Evolutionary conservation across 306 rosid species (phyloP).

Genomic region (Elaeagnus macrophylla): DNA sequence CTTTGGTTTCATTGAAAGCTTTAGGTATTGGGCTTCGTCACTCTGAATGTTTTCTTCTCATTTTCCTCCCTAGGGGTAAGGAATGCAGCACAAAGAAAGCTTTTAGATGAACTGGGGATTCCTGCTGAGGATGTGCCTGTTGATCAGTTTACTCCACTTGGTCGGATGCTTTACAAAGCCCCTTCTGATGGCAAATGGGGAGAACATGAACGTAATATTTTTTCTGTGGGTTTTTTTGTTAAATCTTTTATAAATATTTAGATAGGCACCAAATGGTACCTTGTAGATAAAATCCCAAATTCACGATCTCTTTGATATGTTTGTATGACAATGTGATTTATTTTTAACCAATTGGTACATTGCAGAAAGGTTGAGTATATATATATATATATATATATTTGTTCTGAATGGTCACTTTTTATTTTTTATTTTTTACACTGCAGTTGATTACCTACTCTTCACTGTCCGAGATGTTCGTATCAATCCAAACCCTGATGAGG

Average conservation of each 20-base stretch:
- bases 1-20: slow-evolving; percentile 6
- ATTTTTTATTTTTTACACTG: slow-evolving; percentile 7
- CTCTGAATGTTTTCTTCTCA: neutral
- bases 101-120: slow-evolving; percentile 90
- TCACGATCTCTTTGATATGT: neutral
- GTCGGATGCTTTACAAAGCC: slow-evolving; percentile 91
- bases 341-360: no score
- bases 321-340: no score
- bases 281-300: no score
- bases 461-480: slow-evolving; percentile 68
- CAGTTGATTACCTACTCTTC: slow-evolving; percentile 95
- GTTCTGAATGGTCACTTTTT: neutral
- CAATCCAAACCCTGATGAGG: slow-evolving; percentile 91
- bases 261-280: no score
- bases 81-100: slow-evolving; percentile 98
- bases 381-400: no score
- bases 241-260: neutral
- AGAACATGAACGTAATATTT: slow-evolving; percentile 83
- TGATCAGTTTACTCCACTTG: slow-evolving; percentile 79
- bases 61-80: slow-evolving; percentile 54
- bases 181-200: slow-evolving; percentile 99
- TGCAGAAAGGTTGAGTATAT: no score
- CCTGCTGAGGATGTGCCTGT: slow-evolving; percentile 85
- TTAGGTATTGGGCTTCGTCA: neutral
- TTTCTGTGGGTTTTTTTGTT: slow-evolving; percentile 2